Evolutionary conservation across 2,329 filamentous ascomycete species (phyloP), one percentile per base, ranked within the genome.

Genomic region (Sarocladium kiliense): DNA sequence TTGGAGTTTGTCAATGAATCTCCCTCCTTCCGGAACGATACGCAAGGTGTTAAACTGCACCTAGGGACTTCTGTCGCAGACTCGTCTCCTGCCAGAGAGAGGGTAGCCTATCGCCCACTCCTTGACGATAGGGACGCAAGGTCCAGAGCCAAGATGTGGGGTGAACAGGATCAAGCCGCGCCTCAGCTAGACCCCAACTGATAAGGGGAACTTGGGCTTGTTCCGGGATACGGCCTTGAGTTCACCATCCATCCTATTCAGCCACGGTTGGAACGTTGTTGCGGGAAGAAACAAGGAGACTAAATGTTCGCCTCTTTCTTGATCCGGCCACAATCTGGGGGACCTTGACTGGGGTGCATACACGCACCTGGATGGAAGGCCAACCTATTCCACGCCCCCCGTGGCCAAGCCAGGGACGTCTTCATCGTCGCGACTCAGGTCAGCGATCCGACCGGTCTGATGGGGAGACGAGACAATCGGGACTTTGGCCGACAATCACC

Each of bases 401-500:
- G 41, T 18, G 7, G 41, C 41, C 41, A 44, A 44, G 7, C 41
- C 41, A 18, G 30, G 30, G 30, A 14, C 30, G 30, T 34, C 30
- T 14, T 34, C n/a, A n/a, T n/a, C n/a, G n/a, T 12, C 30, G n/a
- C 7, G 44, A 27, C 30, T 34, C 12, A 18, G n/a, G 27, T 18
- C 47, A 18, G 16, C 47, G 27, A 51, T 36, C 30, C 14, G 12
- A 12, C 18, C 27, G 11, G 23, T 11, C 26, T 32, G 26, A 4
- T 49, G 44, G 41, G n/a, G 18, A 18, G 23, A 49, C 30, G 41
- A 49, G 44, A 49, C 44, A 27, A 49, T 49, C 44, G 44, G 44
- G 44, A 30, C 25, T 27, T 49, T 18, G 23, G 44, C 44, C 26
- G 11, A 18, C 44, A 9, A 49, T 49, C 44, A 49, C 18, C 23